A percentile compares a stretch with the other conserved stretches of the same genome.
Evolutionary conservation across 208 protist species (phyloP).

Genomic region (Porcisia deanei): DNA sequence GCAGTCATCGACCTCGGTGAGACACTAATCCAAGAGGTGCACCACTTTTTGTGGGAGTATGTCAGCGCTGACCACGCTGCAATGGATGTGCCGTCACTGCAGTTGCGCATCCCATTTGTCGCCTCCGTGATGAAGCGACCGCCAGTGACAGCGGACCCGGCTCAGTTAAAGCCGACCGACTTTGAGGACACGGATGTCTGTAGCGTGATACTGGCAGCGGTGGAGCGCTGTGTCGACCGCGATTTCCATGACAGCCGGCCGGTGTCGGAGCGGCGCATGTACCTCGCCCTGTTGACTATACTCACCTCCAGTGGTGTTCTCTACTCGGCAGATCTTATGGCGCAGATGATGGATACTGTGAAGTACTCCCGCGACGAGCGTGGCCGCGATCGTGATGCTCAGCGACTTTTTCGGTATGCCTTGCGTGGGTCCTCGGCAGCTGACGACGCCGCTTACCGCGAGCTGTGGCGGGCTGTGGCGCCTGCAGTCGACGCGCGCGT

Average conservation of each 20-base stretch:
- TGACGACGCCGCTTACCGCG: conserved; percentile 55
- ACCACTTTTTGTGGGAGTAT: conserved; percentile 89
- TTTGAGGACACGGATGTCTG: conserved; percentile 86
- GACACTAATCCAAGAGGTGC: conserved; percentile 63
- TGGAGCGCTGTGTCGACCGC: conserved; percentile 69
- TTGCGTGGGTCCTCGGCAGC: conserved; percentile 63
- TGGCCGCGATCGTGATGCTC: conserved; percentile 62
- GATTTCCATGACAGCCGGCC: conserved; percentile 62
- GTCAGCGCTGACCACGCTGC: conserved; percentile 71
- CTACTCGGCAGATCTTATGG: conserved; percentile 75
- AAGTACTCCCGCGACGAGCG: conserved; percentile 72
- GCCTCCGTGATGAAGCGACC: conserved; percentile 70
- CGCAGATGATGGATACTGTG: conserved; percentile 88
- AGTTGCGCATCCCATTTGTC: conserved; percentile 77
- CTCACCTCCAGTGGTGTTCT: conserved; percentile 81
- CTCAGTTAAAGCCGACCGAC: conserved; percentile 35
- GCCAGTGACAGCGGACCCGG: conserved; percentile 24
- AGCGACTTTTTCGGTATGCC: conserved; percentile 75
- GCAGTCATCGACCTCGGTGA: conserved; percentile 48
- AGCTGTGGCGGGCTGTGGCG: conserved; percentile 59
- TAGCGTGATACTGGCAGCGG: conserved; percentile 70
- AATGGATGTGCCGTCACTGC: conserved; percentile 66
- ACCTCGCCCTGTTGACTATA: conserved; percentile 78
- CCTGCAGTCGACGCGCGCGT: conserved; percentile 64
- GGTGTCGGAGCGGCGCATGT: conserved; percentile 71